Percentiles rank a stretch among this genome's conserved stretches.
Conservation (phyloP, 345 rosid genomes). For the Orychophragmus violaceus region DNA sequence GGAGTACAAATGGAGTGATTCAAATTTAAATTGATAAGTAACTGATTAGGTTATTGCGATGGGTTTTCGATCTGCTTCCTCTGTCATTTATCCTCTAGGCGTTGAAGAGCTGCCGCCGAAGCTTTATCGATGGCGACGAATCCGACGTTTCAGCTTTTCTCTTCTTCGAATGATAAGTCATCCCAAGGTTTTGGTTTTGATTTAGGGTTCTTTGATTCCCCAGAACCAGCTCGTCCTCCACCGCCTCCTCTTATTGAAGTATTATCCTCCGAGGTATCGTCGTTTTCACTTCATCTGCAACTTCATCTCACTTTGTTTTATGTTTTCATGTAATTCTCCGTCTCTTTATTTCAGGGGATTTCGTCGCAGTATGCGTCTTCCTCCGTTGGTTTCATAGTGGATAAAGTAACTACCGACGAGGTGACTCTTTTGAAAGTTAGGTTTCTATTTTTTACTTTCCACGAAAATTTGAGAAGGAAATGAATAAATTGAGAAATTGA, state of each 20-base stretch:
- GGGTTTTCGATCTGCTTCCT: not conserved
- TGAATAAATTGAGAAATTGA: too few species aligned
- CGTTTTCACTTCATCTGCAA: not conserved
- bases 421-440: conserved; percentile 67
- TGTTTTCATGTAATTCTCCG: not conserved
- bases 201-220: conserved; percentile 49
- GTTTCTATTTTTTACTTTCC: too few species aligned
- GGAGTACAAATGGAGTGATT: too few species aligned
- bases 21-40: not conserved
- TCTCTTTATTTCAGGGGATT: not conserved
- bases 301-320: too few species aligned
- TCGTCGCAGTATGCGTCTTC: conserved; percentile 41
- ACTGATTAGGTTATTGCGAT: not conserved
- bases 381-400: conserved; percentile 38
- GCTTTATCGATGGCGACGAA: conserved; percentile 31
- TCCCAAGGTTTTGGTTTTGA: too few species aligned
- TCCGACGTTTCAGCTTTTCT: conserved; percentile 31
- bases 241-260: conserved; percentile 73
- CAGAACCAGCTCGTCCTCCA: conserved; percentile 51
- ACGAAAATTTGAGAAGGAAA: too few species aligned
- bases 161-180: conserved; percentile 29
- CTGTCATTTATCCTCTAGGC: not conserved
- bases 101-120: not conserved
- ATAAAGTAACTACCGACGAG: conserved; percentile 47
- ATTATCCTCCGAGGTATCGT: conserved; percentile 50